Base-by-base conservation (phyloP, 352 stramenopile species). In the Globisporangium paroecandrum region DNA sequence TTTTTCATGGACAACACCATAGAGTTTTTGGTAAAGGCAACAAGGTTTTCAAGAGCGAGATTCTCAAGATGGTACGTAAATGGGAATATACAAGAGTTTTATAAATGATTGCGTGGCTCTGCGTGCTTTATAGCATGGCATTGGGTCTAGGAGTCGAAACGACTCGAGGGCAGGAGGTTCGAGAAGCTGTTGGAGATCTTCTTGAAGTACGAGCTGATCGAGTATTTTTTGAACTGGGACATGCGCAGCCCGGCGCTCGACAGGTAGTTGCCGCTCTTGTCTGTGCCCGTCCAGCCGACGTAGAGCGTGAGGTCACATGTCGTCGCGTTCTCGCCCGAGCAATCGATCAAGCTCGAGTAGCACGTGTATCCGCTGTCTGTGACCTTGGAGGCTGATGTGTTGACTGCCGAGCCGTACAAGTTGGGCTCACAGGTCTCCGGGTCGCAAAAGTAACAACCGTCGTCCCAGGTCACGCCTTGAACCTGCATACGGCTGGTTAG, bases 191-290 rank as follows among this genome's bases (percentile, higher is more conserved):
- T 81, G 27, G 73, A 71, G 43, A 94, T 71, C 56, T 82, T 89
- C 53, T 80, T 85, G 66, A 91, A 85, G 69, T 90, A 91, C 56
- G 82, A 89, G 61, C 73, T 77, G 65, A 92, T 85, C n/a, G 86
- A 94, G 72, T 91, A 93, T 65, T 91, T 89, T 57, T 85, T 78
- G 68, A 94, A 94, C 72, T 94, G 84, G 47, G 86, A 94, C 75
- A 93, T 90, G 18, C 86, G 86, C 64, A 93, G 68, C 4, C 84
- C 83, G 1, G 83, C 79, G 69, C 86, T 94, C 60, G 83, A 87
- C 29, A 94, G 68, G 69, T 93, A 93, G 69, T 93, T 83, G 46
- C 86, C 86, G 60, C 90, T 88, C 64, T 76, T 77, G 67, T 94
- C 86, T 4, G 86, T 94, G 25, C 86, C 86, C 0, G 84, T 94